Evolutionary conservation across 306 rosid species (phyloP).

Genomic region (Luffa aegyptiaca): DNA sequence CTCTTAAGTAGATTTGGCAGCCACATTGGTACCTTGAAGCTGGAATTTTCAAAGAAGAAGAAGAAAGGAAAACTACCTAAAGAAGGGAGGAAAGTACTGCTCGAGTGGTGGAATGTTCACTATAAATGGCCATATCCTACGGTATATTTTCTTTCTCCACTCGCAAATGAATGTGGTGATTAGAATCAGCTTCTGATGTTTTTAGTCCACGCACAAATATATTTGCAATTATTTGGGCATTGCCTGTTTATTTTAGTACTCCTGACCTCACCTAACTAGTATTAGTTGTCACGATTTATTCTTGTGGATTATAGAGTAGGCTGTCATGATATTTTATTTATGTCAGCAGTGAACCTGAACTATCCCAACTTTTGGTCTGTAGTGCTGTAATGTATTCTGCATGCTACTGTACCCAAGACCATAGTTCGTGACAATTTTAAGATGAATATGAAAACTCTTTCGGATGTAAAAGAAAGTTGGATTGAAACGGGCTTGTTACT

Average conservation of each 20-base stretch:
- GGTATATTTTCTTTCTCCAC: conserved; percentile 28
- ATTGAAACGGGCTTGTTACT: too few species aligned
- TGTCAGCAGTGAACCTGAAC: neutral
- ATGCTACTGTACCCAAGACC: too few species aligned
- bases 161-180: neutral
- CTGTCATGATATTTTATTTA: neutral
- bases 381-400: neutral
- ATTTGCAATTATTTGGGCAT: neutral
- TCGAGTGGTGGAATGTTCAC: conserved; percentile 87
- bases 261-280: neutral
- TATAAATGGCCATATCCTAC: conserved; percentile 97
- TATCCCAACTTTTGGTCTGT: neutral
- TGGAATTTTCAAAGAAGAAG: conserved; percentile 80
- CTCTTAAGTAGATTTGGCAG: conserved; percentile 78
- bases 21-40: conserved; percentile 66
- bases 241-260: neutral
- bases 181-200: neutral
- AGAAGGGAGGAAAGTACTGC: conserved; percentile 73
- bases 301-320: neutral
- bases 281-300: neutral
- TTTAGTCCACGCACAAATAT: neutral
- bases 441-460: too few species aligned
- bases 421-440: too few species aligned
- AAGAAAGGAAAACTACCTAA: conserved; percentile 90
- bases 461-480: too few species aligned